Percentiles rank a stretch among this genome's conserved stretches.
Evolutionary conservation across 345 rosid species (phyloP).

Genomic region (Eucalyptus grandis): DNA sequence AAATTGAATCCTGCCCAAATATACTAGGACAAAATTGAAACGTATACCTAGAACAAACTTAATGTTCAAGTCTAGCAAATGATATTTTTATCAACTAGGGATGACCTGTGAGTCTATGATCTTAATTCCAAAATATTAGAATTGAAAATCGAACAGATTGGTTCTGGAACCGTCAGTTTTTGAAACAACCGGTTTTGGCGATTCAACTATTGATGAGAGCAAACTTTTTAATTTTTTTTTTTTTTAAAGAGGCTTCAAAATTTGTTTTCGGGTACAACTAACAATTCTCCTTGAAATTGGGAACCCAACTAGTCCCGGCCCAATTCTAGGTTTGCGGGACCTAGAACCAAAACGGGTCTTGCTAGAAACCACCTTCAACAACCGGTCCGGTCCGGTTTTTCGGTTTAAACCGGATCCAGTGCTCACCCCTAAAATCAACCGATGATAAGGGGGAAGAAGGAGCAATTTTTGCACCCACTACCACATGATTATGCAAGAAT

Average conservation of each 20-base stretch:
- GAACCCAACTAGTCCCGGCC: neutral
- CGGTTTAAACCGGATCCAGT: neutral
- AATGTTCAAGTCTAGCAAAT: neutral
- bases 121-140: neutral
- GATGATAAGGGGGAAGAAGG: neutral
- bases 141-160: fast-evolving
- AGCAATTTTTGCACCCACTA: neutral
- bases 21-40: neutral
- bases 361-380: neutral
- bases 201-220: neutral
- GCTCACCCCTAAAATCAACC: neutral
- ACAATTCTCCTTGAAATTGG: fast-evolving
- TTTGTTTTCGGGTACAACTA: fast-evolving
- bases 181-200: fast-evolving
- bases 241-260: neutral
- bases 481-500: neutral
- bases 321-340: neutral
- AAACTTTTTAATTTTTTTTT: neutral
- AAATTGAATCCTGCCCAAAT: neutral
- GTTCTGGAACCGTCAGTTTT: fast-evolving
- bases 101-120: neutral
- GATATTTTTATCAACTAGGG: neutral
- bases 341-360: neutral
- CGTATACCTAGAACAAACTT: neutral
- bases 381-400: neutral